Evolutionary conservation across 805 yeast species (phyloP).

Genomic region (Lipomyces spencermartinsiae): DNA sequence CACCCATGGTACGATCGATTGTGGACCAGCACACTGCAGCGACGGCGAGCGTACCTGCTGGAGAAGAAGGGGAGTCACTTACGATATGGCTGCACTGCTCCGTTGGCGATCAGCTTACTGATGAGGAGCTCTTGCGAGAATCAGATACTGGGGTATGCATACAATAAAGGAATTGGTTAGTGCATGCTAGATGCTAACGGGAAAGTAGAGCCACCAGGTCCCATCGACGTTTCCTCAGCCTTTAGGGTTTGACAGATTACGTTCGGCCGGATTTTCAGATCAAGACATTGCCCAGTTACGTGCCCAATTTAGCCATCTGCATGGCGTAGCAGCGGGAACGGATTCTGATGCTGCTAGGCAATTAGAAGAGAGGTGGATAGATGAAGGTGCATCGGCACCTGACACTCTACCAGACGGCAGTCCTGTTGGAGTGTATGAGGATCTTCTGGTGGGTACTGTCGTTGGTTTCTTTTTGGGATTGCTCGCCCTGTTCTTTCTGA

Average conservation of each 20-base stretch:
- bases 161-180: not conserved
- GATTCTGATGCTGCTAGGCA: slow-evolving; percentile 53
- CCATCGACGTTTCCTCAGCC: slow-evolving; percentile 68
- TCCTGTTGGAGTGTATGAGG: slow-evolving; percentile 61
- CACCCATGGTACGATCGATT: slow-evolving; percentile 54
- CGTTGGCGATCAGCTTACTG: slow-evolving; percentile 67
- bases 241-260: slow-evolving; percentile 82
- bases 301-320: slow-evolving; percentile 72
- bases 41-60: slow-evolving; percentile 26
- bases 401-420: slow-evolving; percentile 41
- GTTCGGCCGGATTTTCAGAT: slow-evolving; percentile 81
- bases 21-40: slow-evolving; percentile 16
- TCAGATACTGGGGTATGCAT: slow-evolving; percentile 55
- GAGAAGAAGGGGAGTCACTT: slow-evolving; percentile 35
- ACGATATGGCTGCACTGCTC: slow-evolving; percentile 78
- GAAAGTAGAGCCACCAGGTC: slow-evolving; percentile 53
- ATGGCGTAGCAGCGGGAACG: slow-evolving; percentile 54
- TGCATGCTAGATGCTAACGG: not conserved
- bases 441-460: slow-evolving; percentile 69
- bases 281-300: slow-evolving; percentile 77
- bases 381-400: slow-evolving; percentile 43
- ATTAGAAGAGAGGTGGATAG: slow-evolving; percentile 46
- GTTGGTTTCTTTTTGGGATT: slow-evolving; percentile 81
- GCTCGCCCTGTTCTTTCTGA: slow-evolving; percentile 66
- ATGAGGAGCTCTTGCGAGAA: slow-evolving; percentile 64